A percentile compares a stretch with the other conserved stretches of the same genome.
Conservation (phyloP, 2,329 filamentous ascomycete species). For the Alternaria gansuensis region DNA sequence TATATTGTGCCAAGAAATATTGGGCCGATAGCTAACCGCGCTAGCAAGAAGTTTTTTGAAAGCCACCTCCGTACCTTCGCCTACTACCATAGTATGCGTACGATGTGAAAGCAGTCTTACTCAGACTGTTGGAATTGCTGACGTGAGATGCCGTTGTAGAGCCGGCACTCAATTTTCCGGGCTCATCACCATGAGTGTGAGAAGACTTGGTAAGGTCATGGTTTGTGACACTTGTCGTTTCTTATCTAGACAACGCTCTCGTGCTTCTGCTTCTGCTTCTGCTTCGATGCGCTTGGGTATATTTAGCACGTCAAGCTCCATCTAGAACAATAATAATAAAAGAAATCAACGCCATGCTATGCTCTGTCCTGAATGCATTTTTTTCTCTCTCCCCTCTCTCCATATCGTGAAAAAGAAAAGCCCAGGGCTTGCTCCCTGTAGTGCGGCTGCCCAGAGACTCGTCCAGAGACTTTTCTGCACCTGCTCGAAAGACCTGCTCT, state of each 20-base stretch:
- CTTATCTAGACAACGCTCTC: background rate
- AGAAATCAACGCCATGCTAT: conserved; percentile 9
- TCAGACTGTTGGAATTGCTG: too few relatives aligned
- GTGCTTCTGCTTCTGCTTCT: background rate
- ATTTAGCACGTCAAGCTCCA: conserved; percentile 3
- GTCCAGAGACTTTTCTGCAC: background rate
- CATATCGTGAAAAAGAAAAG: background rate
- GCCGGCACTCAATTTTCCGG: background rate
- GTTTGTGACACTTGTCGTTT: background rate
- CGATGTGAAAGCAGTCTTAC: too few relatives aligned
- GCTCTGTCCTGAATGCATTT: background rate
- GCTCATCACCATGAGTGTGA: background rate
- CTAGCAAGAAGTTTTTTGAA: too few relatives aligned
- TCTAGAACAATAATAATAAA: background rate
- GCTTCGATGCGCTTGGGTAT: conserved; percentile 13
- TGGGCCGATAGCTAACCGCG: too few relatives aligned
- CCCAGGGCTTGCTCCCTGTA: background rate
- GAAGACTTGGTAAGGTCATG: background rate
- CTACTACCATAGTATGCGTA: too few relatives aligned
- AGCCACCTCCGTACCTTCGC: too few relatives aligned
- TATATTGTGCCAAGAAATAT: too few relatives aligned
- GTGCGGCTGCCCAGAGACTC: too few relatives aligned
- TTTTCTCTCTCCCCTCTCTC: background rate
- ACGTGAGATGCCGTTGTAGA: background rate
- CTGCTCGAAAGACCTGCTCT: background rate